phyloP scores from a whole-genome alignment of 805 yeast species.

The Saccharomycopsis amapae region DNA sequence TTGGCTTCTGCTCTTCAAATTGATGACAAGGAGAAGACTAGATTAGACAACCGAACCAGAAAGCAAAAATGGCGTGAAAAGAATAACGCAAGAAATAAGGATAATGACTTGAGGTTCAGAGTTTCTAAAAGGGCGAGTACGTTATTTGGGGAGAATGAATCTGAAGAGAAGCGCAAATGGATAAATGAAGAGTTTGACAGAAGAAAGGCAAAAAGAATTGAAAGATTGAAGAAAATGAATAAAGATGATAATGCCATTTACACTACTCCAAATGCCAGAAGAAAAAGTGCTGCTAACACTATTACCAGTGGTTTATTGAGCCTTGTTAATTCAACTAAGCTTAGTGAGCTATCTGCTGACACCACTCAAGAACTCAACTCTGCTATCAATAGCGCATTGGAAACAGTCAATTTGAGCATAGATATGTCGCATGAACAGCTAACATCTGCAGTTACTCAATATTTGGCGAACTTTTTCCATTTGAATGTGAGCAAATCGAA shows the following conservation, averaged over 20 bases:
- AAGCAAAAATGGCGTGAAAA: constrained; percentile 81
- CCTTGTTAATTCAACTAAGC: background rate
- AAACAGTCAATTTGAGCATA: constrained; percentile 19
- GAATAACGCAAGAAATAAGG: constrained; percentile 75
- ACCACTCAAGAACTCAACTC: constrained; percentile 18
- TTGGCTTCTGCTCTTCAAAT: background rate
- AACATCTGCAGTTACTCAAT: constrained; percentile 24
- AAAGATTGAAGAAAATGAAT: constrained; percentile 32
- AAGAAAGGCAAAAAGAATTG: constrained; percentile 53
- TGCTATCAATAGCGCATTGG: constrained; percentile 16
- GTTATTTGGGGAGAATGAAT: constrained; percentile 55
- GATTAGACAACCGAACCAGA: constrained; percentile 66
- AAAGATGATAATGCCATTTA: constrained; percentile 12
- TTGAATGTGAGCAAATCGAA: constrained; percentile 22
- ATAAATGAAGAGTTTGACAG: constrained; percentile 62
- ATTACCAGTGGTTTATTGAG: constrained; percentile 1
- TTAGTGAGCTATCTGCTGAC: background rate
- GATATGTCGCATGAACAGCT: constrained; percentile 27
- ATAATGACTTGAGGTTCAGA: constrained; percentile 76
- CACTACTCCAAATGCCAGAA: background rate
- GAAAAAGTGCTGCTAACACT: constrained; percentile 1
- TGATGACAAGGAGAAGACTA: constrained; percentile 45
- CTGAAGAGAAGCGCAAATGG: constrained; percentile 59
- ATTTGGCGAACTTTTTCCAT: background rate
- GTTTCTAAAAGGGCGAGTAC: constrained; percentile 64